Conservation (phyloP, 2,329 filamentous ascomycete species). For the Curvularia spicifera region DNA sequence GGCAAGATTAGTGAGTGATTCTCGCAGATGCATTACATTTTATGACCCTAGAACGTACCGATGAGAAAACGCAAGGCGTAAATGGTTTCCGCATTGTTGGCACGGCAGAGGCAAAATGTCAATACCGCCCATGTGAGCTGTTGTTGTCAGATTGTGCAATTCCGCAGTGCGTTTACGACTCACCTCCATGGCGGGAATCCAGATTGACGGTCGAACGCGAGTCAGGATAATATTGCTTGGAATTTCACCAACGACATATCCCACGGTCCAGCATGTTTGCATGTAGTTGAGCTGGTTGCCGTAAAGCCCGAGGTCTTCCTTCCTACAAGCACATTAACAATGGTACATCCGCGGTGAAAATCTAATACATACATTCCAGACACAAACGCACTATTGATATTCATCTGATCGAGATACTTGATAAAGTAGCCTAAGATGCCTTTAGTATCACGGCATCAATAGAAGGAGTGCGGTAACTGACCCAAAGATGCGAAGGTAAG, state of each 20-base stretch:
- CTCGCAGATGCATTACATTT: neutral
- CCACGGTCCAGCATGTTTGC: conserved; percentile 64
- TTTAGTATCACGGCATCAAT: neutral
- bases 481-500: conserved; percentile 56
- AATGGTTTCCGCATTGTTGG: conserved; percentile 14
- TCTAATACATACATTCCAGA: conserved; percentile 27
- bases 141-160: neutral
- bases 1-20: neutral
- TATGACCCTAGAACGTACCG: neutral
- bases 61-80: conserved; percentile 25
- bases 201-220: conserved; percentile 18
- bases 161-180: neutral
- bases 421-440: conserved; percentile 10
- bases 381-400: conserved; percentile 37
- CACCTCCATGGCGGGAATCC: conserved; percentile 21
- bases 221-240: conserved; percentile 37
- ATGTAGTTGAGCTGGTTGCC: conserved; percentile 50
- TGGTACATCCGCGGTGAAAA: rapidly evolving
- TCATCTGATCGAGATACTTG: conserved; percentile 35
- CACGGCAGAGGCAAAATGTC: conserved; percentile 13
- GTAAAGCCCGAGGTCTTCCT: conserved; percentile 34
- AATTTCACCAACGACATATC: conserved; percentile 57
- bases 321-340: conserved; percentile 8
- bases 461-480: conserved; percentile 16
- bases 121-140: conserved; percentile 15